phyloP scores from a whole-genome alignment of 345 rosid species.

The Sisymbrium irio region DNA sequence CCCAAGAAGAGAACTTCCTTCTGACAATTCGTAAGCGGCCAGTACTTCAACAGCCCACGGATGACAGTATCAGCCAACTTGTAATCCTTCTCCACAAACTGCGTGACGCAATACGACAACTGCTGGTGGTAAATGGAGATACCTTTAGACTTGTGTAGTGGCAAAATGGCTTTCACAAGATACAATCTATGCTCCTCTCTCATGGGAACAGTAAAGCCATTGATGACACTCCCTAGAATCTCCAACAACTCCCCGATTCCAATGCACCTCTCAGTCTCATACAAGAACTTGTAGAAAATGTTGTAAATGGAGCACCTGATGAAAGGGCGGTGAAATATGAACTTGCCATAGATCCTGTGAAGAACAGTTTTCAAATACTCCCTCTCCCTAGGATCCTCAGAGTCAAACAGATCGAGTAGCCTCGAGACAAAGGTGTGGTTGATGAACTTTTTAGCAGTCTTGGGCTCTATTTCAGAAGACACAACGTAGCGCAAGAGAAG shows the following conservation, averaged over 20 bases:
- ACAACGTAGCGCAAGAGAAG: constrained; percentile 43
- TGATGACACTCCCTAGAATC: constrained; percentile 46
- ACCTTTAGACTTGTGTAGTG: constrained; percentile 45
- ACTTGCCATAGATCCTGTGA: constrained; percentile 61
- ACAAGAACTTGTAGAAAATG: constrained; percentile 41
- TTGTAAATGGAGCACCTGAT: constrained; percentile 51
- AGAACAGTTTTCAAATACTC: constrained; percentile 62
- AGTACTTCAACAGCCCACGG: constrained; percentile 46
- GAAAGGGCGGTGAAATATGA: constrained; percentile 57
- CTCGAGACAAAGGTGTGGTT: constrained; percentile 53
- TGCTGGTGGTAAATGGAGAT: constrained; percentile 42
- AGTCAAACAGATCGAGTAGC: constrained; percentile 51
- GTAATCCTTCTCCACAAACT: constrained; percentile 50
- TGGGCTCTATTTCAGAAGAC: constrained; percentile 42
- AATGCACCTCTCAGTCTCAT: constrained; percentile 44
- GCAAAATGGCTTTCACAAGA: constrained; percentile 47
- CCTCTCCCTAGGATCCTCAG: constrained; percentile 68
- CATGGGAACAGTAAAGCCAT: constrained; percentile 49
- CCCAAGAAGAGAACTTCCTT: constrained; percentile 51
- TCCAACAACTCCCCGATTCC: constrained; percentile 52
- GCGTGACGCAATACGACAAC: constrained; percentile 43
- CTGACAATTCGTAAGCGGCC: constrained; percentile 49
- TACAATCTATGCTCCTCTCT: constrained; percentile 47
- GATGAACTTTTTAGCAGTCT: constrained; percentile 47
- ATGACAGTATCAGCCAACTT: constrained; percentile 45